Evolutionary conservation across 768 basidiomycete species (phyloP).

Genomic region (Mycena capillaripes): DNA sequence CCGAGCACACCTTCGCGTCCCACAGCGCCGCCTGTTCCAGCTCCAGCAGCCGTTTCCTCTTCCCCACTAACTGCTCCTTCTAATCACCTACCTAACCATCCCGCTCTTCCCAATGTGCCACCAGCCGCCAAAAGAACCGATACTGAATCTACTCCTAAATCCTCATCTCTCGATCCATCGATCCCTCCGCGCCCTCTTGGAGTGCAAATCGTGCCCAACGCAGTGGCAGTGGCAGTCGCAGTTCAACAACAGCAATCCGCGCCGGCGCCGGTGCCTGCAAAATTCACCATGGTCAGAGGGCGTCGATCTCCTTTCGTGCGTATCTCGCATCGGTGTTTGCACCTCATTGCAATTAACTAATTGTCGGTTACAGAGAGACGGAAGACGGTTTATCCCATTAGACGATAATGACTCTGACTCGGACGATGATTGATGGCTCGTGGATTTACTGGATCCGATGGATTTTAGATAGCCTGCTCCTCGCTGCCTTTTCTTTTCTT

Average conservation of each 20-base stretch:
- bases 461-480: not conserved
- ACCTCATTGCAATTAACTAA: not conserved
- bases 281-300: constrained; percentile 23
- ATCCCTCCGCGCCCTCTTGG: not conserved
- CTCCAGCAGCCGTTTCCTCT: not conserved
- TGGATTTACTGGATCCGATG: not conserved
- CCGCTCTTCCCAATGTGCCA: not conserved
- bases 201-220: not conserved
- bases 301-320: constrained; percentile 42
- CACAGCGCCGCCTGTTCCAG: not conserved
- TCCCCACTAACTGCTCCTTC: not conserved
- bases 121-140: not conserved
- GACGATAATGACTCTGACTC: constrained; percentile 56
- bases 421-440: constrained; percentile 27
- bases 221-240: not conserved
- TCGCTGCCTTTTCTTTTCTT: not conserved
- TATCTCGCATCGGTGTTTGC: not conserved
- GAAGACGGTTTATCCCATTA: constrained; percentile 63
- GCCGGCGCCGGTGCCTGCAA: constrained; percentile 12
- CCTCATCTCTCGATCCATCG: not conserved
- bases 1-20: not conserved
- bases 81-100: not conserved
- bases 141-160: not conserved
- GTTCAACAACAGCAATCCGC: constrained; percentile 12
- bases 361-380: constrained; percentile 50